Base-by-base conservation (phyloP, 768 basidiomycete genomes). In the Naganishia friedmannii region DNA sequence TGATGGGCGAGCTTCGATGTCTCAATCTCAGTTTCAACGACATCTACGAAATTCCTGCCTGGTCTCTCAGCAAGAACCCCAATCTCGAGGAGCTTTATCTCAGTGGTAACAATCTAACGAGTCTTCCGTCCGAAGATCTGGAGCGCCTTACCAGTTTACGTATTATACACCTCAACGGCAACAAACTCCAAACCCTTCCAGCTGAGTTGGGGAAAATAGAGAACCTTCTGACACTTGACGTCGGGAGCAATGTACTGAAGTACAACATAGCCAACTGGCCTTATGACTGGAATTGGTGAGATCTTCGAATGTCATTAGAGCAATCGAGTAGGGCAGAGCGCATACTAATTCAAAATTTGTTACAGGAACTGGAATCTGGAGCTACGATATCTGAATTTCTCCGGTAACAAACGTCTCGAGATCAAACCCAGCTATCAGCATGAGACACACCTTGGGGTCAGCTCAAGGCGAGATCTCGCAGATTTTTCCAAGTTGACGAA, bases 191-290 rank as follows among this genome's bases (percentile, higher is more conserved):
- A 82, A 94, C 92, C 10, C 82, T 98, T 4, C 96, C 96, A 4
- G 88, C 90, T 67, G 96, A 97, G 78, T 80, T 99, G 57, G 89
- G 88, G 46, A 91, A 92, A 78, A 86, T 96, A 70, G 85, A 86
- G 77, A 88, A 85, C 56, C 83, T 99, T 76, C 86, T 85, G 66
- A 87, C 90, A 37, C 84, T 99, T 74, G 96, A 99, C 77, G 94
- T 91, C 5, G 94, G 96, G 8, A 93, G 89, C 79, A 99, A 99
- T 79, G 81, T 87, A 66, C 84, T 99, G 81, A 92, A 90, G 85
- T 98, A 98, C 82, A 99, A 98, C 78, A 93, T 96, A 74, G 90
- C 92, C 74, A 99, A 99, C 77, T 93, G 89, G 89, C 92, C 95
- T 79, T 98, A 93, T 80, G 96, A 99, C 82, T 98, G 94, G 94